Conservation (phyloP, 148 eudicot species). For the Pouteria glomerata region DNA sequence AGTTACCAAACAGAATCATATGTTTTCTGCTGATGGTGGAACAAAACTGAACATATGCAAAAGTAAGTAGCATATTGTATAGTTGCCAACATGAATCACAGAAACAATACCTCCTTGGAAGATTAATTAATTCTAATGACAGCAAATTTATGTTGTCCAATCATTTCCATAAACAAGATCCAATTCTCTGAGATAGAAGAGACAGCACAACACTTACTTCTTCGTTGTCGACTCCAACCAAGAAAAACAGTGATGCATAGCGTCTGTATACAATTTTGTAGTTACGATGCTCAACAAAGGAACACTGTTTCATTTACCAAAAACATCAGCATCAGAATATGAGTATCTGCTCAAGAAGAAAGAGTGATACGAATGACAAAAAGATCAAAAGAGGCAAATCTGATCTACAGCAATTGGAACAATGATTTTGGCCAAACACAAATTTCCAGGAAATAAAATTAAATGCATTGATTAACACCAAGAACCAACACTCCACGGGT, state of each 20-base stretch:
- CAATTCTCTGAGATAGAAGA: neutral
- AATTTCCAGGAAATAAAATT: neutral
- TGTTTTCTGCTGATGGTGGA: neutral
- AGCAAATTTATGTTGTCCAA: neutral
- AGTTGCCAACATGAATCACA: neutral
- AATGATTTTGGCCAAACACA: neutral
- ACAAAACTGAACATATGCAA: neutral
- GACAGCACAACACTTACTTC: constrained; percentile 54
- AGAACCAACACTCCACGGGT: neutral
- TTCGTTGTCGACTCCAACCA: constrained; percentile 99
- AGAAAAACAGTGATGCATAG: constrained; percentile 93
- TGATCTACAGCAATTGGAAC: neutral
- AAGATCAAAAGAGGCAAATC: neutral
- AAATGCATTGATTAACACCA: neutral
- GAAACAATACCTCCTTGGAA: neutral
- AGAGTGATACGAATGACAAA: neutral
- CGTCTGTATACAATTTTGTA: constrained; percentile 96
- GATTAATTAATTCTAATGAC: neutral
- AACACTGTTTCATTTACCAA: constrained; percentile 55
- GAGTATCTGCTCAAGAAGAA: neutral
- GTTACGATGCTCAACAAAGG: constrained; percentile 98
- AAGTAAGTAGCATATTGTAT: neutral
- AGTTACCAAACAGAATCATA: neutral
- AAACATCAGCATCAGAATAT: neutral
- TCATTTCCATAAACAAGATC: neutral